Evolutionary conservation across 768 basidiomycete genomes (phyloP).

Genomic region (Suillus lakei): DNA sequence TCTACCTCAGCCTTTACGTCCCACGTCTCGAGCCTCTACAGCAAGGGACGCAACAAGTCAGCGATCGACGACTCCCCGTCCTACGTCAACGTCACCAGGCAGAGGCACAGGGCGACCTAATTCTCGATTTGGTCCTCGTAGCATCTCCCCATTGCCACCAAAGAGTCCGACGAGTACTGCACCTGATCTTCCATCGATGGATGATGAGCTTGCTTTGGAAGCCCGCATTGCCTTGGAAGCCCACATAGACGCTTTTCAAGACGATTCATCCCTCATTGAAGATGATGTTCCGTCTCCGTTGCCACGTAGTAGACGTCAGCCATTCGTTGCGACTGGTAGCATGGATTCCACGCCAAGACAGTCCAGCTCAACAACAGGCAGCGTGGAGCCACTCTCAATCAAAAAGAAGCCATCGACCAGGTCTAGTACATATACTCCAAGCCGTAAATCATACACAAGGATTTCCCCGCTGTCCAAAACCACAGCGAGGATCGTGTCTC

Average conservation of each 20-base stretch:
- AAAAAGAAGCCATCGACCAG: constrained; percentile 81
- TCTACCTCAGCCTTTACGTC: constrained; percentile 57
- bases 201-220: constrained; percentile 52
- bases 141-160: constrained; percentile 69
- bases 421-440: constrained; percentile 41
- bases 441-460: constrained; percentile 43
- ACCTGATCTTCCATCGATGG: constrained; percentile 42
- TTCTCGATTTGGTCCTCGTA: constrained; percentile 73
- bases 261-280: constrained; percentile 28
- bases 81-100: constrained; percentile 47
- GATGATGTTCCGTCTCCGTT: constrained; percentile 50
- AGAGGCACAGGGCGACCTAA: constrained; percentile 44
- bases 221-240: constrained; percentile 43
- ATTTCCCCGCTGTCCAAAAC: constrained; percentile 58
- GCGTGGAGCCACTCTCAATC: constrained; percentile 80
- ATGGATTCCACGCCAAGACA: constrained; percentile 58
- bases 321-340: constrained; percentile 59
- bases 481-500: constrained; percentile 49
- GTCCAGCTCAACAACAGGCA: constrained; percentile 39
- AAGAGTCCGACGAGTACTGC: constrained; percentile 40
- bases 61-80: constrained; percentile 52
- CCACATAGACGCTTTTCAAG: constrained; percentile 30
- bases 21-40: constrained; percentile 57
- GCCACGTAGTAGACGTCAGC: constrained; percentile 74
- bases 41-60: constrained; percentile 43